Percentiles rank a stretch among this genome's conserved stretches.
Evolutionary conservation across 2,329 filamentous ascomycete genomes (phyloP).

Genomic region (Thelonectria olida): DNA sequence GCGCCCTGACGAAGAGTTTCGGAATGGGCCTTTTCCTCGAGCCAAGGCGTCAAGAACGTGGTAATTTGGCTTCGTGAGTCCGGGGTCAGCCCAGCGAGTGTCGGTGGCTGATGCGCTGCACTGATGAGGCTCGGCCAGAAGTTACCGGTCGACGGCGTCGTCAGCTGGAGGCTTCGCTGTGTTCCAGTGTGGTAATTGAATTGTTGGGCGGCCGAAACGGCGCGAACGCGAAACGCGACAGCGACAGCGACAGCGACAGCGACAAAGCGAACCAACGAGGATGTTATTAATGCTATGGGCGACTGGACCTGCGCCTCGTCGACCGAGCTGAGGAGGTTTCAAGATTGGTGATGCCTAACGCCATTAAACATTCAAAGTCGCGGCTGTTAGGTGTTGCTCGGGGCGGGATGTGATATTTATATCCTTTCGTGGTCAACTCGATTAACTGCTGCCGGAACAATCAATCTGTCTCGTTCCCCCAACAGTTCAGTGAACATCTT

Average conservation of each 20-base stretch:
- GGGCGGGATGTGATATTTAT: constrained; percentile 22
- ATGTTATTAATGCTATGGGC: no score
- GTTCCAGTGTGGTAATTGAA: background rate
- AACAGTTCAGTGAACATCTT: constrained; percentile 13
- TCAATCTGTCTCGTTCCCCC: constrained; percentile 21
- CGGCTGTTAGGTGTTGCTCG: background rate
- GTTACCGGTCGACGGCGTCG: constrained; percentile 11
- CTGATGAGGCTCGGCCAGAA: constrained; percentile 21
- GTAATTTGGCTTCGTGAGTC: background rate
- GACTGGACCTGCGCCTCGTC: constrained; percentile 17
- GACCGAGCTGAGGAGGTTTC: constrained; percentile 13
- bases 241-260: background rate
- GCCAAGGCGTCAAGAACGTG: background rate
- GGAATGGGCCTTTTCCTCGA: constrained; percentile 1
- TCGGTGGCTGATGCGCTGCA: constrained; percentile 9
- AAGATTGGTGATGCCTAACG: background rate
- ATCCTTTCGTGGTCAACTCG: no score
- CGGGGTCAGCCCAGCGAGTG: constrained; percentile 14
- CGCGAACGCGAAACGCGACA: constrained; percentile 18
- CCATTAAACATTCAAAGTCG: constrained; percentile 2
- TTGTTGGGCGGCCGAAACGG: constrained; percentile 14
- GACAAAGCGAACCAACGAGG: background rate
- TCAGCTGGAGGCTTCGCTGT: constrained; percentile 18
- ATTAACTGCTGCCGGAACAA: no score
- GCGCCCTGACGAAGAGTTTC: constrained; percentile 13